Base-by-base conservation (phyloP, 306 rosid genomes). In the Quercus glauca region DNA sequence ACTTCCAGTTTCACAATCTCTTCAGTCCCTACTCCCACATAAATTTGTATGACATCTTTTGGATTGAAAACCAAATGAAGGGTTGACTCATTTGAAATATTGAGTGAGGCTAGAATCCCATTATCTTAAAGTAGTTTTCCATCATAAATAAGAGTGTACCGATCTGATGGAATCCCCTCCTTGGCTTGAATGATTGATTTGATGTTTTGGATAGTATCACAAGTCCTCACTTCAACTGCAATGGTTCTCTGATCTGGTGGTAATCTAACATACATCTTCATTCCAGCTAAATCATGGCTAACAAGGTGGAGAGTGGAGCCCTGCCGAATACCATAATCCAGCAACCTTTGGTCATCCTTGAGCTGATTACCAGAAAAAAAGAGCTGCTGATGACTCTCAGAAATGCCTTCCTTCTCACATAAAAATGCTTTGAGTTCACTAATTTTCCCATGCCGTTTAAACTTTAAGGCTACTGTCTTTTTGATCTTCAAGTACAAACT, bases 121-220 rank as follows among this genome's bases (percentile, higher is more conserved):
- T 84, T 78, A 41, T 80, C 82, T 23, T 84, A 76, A 15, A 84
- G 76, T 21, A 69, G 20, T 37, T 80, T 26, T 31, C 84, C 84
- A 29, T 43, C 57, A 21, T 59, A 68, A 26, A 84, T 31, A 3
- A 84, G 74, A 68, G 82, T 67, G 15, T 71, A 72, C 14, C 2
- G 55, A 25, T 71, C 75, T 3, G 20, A 58, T 3, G 71, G 23
- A 37, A 71, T 25, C 35, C 60, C 71, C 60, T 52, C 64, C 35
- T 29, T 71, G 11, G 23, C 65, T 55, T 60, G 77, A 51, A 79
- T 69, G 55, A 69, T 70, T 20, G 56, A 9, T 64, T 75, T 79
- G 80, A 83, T 64, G 37, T 75, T 68, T 25, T 41, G 61, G 53
- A 83, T 26, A 25, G 76, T 71, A 18, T 83, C 80, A 33, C 1